Evolutionary conservation across 768 basidiomycete species (phyloP), one percentile per base, ranked within the genome.

Genomic region (Leccinum truebloodii): DNA sequence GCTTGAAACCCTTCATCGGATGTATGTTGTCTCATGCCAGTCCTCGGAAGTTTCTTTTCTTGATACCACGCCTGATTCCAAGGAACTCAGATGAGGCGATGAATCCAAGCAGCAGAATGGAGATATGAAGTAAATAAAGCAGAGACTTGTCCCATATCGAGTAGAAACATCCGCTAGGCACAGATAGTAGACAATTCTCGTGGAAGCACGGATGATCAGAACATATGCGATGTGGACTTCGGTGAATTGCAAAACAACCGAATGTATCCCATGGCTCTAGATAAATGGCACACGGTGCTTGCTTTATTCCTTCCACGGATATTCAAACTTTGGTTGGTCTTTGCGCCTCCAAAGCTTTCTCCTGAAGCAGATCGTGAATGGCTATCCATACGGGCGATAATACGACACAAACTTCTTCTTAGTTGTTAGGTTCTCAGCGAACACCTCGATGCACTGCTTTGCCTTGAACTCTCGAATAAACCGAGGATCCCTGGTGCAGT

Each of bases 391-490:
- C 20, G 22, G 13, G 16, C n/a, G 10, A 32, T 30, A 24, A 18
- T 30, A 26, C 1, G 37, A 24, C 6, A 81, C 92, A 37, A 65
- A 96, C 95, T 96, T 98, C 76, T 89, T 92, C 80, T 95, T 96
- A 10, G 89, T 93, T 0, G 86, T 80, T 0, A 87, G 54, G 69
- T 98, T 88, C 70, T 96, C 94, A 0, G 79, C 92, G 71, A 88
- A 97, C 3, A 95, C 85, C 69, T 98, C 95, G 7, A 89, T 68
- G 67, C 92, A 93, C 67, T 96, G 65, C 68, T 93, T 82, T 3
- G 82, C 74, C 76, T 95, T 98, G 82, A 96, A 98, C 68, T 90
- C 86, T 32, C 94, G 88, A 66, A 98, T 95, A 76, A 96, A 98
- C 0, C 90, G 87, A 26, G 96, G 96, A 70, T 98, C 96, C 95